Base-by-base conservation (phyloP, 768 basidiomycete species). In the Scleroderma bovista region DNA sequence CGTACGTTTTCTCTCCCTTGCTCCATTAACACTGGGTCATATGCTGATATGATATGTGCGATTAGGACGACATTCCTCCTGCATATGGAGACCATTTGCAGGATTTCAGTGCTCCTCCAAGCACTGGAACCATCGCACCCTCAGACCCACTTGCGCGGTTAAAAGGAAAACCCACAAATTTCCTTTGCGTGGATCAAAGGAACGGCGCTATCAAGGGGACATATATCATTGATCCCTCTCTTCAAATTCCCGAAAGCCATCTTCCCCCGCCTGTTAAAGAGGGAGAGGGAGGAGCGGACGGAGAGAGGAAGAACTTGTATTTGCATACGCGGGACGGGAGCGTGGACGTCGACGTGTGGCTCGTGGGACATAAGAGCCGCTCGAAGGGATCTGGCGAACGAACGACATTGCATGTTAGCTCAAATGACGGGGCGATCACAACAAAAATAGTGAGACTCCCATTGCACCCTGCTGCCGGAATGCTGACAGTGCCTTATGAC, bases 311-410 rank as follows among this genome's bases (percentile, higher is more conserved):
- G 22, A 75, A 77, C 50, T 50, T 79, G 1, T 59, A 46, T 9
- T 52, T 77, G 9, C 54, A 51, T 19, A 66, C 73, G 0, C 60
- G 40, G 20, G 63, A 69, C 51, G 69, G 73, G 2, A 47, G 51
- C 3, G 65, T 80, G 5, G 53, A 69, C 2, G 72, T 66, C 9
- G 70, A 76, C 0, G 54, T 80, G 22, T 75, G 68, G 57, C 47
- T 78, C 43, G 37, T 71, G 3, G 51, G 53, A n/a, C 51, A 17
- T n/a, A 38, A 54, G 12, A 22, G 20, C 10, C 3, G 16, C 16
- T 20, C 39, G 3, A 16, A 22, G 6, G 20, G 20, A 7, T 22
- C 13, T 20, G n/a, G 42, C 3, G 22, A 34, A 13, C 39, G 49
- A 15, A 44, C 49, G 1, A 50, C 49, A 3, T 11, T 50, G 20